Conservation (phyloP, 306 rosid species). For the Glycine soja region DNA sequence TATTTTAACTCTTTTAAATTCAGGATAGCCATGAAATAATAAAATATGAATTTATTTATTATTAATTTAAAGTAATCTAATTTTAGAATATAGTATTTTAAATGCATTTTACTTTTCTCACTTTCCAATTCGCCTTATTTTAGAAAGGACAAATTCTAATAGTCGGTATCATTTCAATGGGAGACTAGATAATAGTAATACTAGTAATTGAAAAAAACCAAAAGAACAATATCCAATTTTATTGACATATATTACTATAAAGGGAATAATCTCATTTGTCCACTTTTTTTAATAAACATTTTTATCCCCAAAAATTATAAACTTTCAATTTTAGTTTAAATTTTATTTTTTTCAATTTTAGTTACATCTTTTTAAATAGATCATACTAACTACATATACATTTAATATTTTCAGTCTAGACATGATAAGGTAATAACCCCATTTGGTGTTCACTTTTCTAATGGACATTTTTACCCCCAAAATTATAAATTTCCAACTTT, state of each 20-base stretch:
- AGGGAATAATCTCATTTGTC: too few species aligned
- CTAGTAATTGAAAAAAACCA: neutral
- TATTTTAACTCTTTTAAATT: neutral
- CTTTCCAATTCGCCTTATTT: neutral
- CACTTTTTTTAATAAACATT: too few species aligned
- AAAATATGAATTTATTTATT: neutral
- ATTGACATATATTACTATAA: neutral
- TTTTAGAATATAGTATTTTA: neutral
- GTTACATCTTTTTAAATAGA: too few species aligned
- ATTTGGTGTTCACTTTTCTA: too few species aligned
- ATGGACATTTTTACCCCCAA: too few species aligned
- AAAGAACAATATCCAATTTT: neutral
- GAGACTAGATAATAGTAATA: neutral
- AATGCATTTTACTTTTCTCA: neutral
- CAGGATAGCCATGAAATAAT: neutral
- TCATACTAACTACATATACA: too few species aligned
- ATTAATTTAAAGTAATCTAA: neutral
- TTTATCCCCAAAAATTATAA: too few species aligned
- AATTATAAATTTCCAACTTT: too few species aligned
- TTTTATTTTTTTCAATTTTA: too few species aligned
- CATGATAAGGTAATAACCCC: too few species aligned
- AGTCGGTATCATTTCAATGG: neutral
- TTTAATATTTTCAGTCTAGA: too few species aligned
- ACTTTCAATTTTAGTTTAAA: too few species aligned
- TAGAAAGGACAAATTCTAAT: neutral